phyloP scores from a whole-genome alignment of 345 rosid species.

The Carallia brachiata region DNA sequence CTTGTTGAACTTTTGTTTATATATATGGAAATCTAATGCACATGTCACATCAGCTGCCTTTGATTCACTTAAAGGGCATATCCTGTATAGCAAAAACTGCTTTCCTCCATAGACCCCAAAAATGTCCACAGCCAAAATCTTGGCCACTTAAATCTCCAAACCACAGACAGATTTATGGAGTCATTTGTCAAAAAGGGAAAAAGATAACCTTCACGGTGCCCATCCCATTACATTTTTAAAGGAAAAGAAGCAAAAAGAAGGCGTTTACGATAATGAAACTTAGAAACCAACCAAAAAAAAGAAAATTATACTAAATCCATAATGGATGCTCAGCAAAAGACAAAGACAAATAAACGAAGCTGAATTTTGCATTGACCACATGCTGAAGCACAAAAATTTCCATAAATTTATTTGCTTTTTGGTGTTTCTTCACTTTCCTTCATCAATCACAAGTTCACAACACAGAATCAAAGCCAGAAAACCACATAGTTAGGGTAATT shows the following conservation, averaged over 20 bases:
- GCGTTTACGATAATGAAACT: neutral
- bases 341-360: too few species aligned
- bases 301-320: neutral
- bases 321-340: neutral
- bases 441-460: conserved; percentile 1
- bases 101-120: neutral
- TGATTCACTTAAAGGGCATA: neutral
- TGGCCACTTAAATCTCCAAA: neutral
- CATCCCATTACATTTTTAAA: neutral
- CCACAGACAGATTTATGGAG: neutral
- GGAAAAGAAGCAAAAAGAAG: neutral
- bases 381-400: neutral
- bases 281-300: neutral
- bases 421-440: neutral
- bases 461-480: neutral
- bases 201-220: too few species aligned
- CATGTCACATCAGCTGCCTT: neutral
- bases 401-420: neutral
- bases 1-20: conserved; percentile 1
- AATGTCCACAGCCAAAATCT: neutral
- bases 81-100: neutral
- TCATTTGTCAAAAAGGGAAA: too few species aligned
- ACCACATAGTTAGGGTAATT: neutral
- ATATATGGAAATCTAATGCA: conserved; percentile 1
- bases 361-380: too few species aligned